Conservation (phyloP, 805 yeast species). For the Lipomyces yamadae region DNA sequence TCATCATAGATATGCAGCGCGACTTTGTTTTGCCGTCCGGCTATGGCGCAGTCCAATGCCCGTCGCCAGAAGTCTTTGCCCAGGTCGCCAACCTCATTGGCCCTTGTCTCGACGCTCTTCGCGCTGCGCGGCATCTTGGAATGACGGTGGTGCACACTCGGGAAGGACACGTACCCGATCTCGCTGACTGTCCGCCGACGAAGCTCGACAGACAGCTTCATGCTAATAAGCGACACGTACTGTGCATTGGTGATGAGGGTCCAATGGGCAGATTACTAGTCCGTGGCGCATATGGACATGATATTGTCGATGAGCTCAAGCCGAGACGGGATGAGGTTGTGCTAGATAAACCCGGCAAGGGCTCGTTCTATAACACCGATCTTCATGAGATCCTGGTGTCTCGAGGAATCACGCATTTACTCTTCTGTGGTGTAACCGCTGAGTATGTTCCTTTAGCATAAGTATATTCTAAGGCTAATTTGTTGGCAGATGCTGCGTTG, state of each 20-base stretch:
- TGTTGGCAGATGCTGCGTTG: conserved; percentile 42
- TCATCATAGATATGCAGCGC: conserved; percentile 47
- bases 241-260: conserved; percentile 44
- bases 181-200: conserved; percentile 44
- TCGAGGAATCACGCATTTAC: conserved; percentile 43
- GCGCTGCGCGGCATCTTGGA: conserved; percentile 43
- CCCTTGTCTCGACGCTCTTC: conserved; percentile 39
- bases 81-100: conserved; percentile 39
- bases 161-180: conserved; percentile 44
- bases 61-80: conserved; percentile 42
- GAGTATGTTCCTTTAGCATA: conserved; percentile 34
- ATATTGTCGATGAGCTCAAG: conserved; percentile 44
- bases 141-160: conserved; percentile 45
- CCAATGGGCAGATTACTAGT: conserved; percentile 46
- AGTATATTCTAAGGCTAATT: neutral
- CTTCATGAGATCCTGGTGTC: conserved; percentile 42
- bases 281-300: conserved; percentile 46
- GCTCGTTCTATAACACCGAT: conserved; percentile 46
- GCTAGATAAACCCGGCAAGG: conserved; percentile 47
- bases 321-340: conserved; percentile 43
- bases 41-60: conserved; percentile 43
- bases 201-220: conserved; percentile 42
- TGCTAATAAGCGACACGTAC: conserved; percentile 38
- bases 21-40: conserved; percentile 45
- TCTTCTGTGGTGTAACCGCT: conserved; percentile 46